Conservation (phyloP, 805 yeast genomes). For the Peterozyma xylosa region DNA sequence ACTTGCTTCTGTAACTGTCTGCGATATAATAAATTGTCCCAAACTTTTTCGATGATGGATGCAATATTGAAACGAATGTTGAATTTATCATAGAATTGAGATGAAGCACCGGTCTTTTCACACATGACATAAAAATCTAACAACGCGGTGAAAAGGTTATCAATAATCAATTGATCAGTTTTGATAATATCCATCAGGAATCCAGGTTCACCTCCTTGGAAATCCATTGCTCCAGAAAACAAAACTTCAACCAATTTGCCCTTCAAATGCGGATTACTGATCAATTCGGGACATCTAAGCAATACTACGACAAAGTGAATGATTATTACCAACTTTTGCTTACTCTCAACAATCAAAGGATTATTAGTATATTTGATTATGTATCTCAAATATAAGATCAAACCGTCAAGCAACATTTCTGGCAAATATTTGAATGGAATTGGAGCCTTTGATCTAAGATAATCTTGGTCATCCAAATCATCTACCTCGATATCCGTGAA, state of each 20-base stretch:
- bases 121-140: constrained; percentile 90
- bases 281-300: constrained; percentile 74
- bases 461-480: constrained; percentile 68
- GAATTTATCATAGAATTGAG: constrained; percentile 95
- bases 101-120: constrained; percentile 91
- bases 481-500: constrained; percentile 49
- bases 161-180: constrained; percentile 50
- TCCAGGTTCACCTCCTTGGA: constrained; percentile 57
- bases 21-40: constrained; percentile 68
- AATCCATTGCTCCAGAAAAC: constrained; percentile 63
- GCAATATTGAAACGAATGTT: constrained; percentile 85
- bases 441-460: constrained; percentile 58
- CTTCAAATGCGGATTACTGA: constrained; percentile 92
- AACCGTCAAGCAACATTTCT: constrained; percentile 78
- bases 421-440: constrained; percentile 78
- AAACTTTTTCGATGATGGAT: constrained; percentile 70
- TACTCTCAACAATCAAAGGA: constrained; percentile 43
- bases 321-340: constrained; percentile 44
- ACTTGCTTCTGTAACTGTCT: constrained; percentile 65
- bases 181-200: constrained; percentile 62
- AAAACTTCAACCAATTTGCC: constrained; percentile 75
- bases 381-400: constrained; percentile 62
- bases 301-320: constrained; percentile 69
- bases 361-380: constrained; percentile 47
- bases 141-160: constrained; percentile 71